Conservation (phyloP, 257 asterid genomes). For the Galeopsis tetrahit region DNA sequence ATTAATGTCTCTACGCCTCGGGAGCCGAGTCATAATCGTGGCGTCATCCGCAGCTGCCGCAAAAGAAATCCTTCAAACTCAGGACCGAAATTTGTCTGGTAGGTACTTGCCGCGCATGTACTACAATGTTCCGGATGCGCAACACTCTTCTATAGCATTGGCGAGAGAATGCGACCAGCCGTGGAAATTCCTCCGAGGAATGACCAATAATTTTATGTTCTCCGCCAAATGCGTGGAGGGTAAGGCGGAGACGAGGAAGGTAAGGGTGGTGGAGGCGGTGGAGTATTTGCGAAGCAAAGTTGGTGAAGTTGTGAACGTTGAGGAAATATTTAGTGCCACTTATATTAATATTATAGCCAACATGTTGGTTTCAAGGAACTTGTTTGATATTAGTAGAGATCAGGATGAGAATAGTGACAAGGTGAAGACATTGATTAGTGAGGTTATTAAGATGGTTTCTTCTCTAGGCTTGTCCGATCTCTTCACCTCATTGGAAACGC, state of each 20-base stretch:
- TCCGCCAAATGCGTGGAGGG: neutral
- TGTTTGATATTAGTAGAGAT: neutral
- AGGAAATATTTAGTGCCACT: neutral
- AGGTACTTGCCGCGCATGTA: constrained; percentile 1
- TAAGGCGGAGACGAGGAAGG: neutral
- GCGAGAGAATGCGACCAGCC: constrained; percentile 12
- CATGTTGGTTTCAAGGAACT: constrained; percentile 1
- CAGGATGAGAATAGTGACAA: neutral
- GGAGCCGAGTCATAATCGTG: constrained; percentile 7
- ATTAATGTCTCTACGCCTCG: constrained; percentile 20
- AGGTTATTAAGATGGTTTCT: neutral
- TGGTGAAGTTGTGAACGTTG: neutral
- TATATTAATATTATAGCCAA: no score
- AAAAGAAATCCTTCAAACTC: neutral
- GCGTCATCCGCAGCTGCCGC: constrained; percentile 18
- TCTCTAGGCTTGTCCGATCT: neutral
- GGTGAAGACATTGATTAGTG: neutral
- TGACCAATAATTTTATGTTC: neutral
- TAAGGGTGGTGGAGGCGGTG: constrained; percentile 10
- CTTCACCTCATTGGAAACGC: neutral
- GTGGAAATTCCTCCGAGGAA: constrained; percentile 10
- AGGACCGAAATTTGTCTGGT: constrained; percentile 8
- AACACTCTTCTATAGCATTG: neutral
- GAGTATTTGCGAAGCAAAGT: neutral
- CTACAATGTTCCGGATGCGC: neutral